Conservation (phyloP, 768 basidiomycete species). For the Termitomyces sp. region DNA sequence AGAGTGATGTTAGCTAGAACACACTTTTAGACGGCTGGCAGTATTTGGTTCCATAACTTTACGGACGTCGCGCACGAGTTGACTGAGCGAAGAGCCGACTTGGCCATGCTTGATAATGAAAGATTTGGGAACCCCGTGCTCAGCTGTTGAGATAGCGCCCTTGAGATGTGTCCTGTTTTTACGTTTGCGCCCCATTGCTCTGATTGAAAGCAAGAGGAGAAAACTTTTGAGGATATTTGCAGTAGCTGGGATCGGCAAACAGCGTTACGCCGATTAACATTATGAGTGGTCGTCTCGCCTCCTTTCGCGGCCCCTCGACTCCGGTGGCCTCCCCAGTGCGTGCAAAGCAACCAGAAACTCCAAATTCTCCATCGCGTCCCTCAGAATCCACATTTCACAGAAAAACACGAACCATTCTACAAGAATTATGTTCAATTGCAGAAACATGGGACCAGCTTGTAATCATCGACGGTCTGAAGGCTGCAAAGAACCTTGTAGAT, state of each 20-base stretch:
- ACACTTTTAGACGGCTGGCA: slow-evolving; percentile 82
- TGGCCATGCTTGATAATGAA: slow-evolving; percentile 97
- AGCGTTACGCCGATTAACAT: slow-evolving; percentile 4
- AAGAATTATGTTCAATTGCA: slow-evolving; percentile 58
- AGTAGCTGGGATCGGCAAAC: slow-evolving; percentile 16
- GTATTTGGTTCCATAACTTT: slow-evolving; percentile 99
- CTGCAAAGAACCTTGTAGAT: slow-evolving; percentile 68
- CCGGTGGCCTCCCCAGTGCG: slow-evolving; percentile 63
- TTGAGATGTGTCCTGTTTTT: slow-evolving; percentile 84
- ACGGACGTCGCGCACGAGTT: slow-evolving; percentile 89
- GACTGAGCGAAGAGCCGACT: slow-evolving; percentile 80
- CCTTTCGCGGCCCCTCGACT: slow-evolving; percentile 76
- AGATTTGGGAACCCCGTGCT: slow-evolving; percentile 64
- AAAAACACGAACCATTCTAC: slow-evolving; percentile 61
- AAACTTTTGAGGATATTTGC: slow-evolving; percentile 16
- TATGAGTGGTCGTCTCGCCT: slow-evolving; percentile 50
- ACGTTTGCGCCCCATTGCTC: slow-evolving; percentile 63
- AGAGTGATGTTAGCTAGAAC: slow-evolving; percentile 12
- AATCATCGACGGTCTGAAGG: slow-evolving; percentile 71
- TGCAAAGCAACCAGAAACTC: slow-evolving; percentile 32
- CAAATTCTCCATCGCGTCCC: slow-evolving; percentile 43
- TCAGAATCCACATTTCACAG: slow-evolving; percentile 79
- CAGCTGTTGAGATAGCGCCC: slow-evolving; percentile 31
- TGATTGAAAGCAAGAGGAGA: not conserved
- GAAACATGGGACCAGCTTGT: slow-evolving; percentile 85